A percentile compares a stretch with the other conserved stretches of the same genome.
Evolutionary conservation across 1,139 yeast species (phyloP).

Genomic region (Spathaspora sp.): DNA sequence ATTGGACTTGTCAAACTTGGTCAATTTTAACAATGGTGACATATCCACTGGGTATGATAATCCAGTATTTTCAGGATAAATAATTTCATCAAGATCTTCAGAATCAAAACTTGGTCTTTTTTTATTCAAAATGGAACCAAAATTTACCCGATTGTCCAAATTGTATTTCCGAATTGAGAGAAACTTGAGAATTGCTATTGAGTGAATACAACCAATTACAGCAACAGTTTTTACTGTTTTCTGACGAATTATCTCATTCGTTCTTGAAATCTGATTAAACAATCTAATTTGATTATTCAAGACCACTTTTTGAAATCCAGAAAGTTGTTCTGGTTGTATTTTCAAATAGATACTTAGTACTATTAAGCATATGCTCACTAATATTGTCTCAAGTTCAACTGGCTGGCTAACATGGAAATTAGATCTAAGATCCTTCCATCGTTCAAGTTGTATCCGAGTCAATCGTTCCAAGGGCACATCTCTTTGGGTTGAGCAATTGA

Average conservation of each 20-base stretch:
- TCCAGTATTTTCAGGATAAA: slow-evolving; percentile 10
- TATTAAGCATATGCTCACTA: slow-evolving; percentile 32
- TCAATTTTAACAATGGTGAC: slow-evolving; percentile 17
- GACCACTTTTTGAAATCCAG: slow-evolving; percentile 16
- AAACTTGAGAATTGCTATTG: slow-evolving; percentile 32
- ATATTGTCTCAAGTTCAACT: slow-evolving; percentile 20
- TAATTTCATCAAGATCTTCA: slow-evolving; percentile 14
- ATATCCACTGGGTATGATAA: slow-evolving; percentile 9
- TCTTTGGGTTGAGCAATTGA: slow-evolving; percentile 26
- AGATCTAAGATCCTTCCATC: slow-evolving; percentile 21
- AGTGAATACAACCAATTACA: slow-evolving; percentile 29
- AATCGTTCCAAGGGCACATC: slow-evolving; percentile 14
- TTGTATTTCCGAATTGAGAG: slow-evolving; percentile 22
- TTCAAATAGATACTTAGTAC: slow-evolving; percentile 21
- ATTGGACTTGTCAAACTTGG: slow-evolving; percentile 26
- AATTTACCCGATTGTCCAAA: slow-evolving; percentile 3
- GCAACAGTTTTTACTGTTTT: slow-evolving; percentile 20
- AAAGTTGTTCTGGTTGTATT: slow-evolving; percentile 9
- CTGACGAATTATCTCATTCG: slow-evolving; percentile 14
- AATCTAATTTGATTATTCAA: slow-evolving; percentile 35
- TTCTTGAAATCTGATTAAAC: slow-evolving; percentile 27
- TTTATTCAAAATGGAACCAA: neutral
- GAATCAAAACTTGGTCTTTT: neutral
- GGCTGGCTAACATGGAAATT: slow-evolving; percentile 2
- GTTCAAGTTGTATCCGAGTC: slow-evolving; percentile 24